Evolutionary conservation across 306 rosid genomes (phyloP), one percentile per base, ranked within the genome.

Genomic region (Begonia peltatifolia): DNA sequence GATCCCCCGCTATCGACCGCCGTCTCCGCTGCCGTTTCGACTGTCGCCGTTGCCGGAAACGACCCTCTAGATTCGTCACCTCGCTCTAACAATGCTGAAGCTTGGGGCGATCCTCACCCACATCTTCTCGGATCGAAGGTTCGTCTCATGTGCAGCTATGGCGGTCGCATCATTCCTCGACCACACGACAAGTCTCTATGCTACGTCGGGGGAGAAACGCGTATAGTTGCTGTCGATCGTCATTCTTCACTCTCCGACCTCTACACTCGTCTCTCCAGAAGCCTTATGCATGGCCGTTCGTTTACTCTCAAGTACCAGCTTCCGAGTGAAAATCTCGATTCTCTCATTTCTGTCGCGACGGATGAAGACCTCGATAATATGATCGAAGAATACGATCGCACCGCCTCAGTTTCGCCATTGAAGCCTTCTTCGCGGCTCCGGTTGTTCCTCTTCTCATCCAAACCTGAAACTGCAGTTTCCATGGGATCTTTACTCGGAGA

Each of bases 101-200:
- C 78, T 3, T 77, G 72, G 81, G 60, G 36, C 8, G 85, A 79
- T 15, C 70, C 74, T 22, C 63, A 76, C 9, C 71, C 87, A 0
- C 74, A 65, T 0, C 70, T 92, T 30, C 92, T 94, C 0, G 84
- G 86, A 2, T 70, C 76, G 52, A 92, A 81, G 74, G 84, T 92
- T 46, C 96, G 94, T 12, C 74, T 92, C 4, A 92, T 92, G 99
- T 86, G 99, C 66, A 86, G 99, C 75, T 92, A 79, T 22, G 99
- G 99, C 6, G 99, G 99, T 52, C 99, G 83, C 61, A 86, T 92
- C 68, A 77, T 92, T 70, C 96, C 99, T 0, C 99, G 96, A 2
- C 99, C 99, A 0, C 96, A 83, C 3, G 94, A 92, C 63, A 92
- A 83, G 60, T 66, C 94, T 3, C 94, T 92, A 50, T 77, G 88